phyloP scores from a whole-genome alignment of 176 grass and related monocot genomes.

The Oryza brachyantha region DNA sequence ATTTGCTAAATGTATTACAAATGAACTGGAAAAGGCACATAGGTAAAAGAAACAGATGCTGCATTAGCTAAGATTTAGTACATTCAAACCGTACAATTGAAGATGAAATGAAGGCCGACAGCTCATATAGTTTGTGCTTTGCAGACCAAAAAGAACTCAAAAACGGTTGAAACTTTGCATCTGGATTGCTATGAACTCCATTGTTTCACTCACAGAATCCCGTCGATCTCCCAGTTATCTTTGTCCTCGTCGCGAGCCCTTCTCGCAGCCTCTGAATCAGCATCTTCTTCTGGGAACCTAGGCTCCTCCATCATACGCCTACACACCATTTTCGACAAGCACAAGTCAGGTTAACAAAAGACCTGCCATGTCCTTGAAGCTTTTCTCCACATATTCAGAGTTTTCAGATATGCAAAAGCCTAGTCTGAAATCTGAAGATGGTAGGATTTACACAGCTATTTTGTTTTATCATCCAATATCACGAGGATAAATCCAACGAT shows the following conservation, averaged over 20 bases:
- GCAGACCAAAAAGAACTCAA: constrained; percentile 10
- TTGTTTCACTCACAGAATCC: constrained; percentile 50
- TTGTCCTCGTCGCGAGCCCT: constrained; percentile 44
- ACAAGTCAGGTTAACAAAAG: background rate
- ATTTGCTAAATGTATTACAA: background rate
- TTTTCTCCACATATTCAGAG: background rate
- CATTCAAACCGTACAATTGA: constrained; percentile 18
- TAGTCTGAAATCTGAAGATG: background rate
- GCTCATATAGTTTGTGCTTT: constrained; percentile 35
- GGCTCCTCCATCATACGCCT: constrained; percentile 61
- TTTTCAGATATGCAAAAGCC: background rate
- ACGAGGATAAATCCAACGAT: background rate
- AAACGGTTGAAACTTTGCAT: constrained; percentile 11
- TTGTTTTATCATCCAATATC: background rate
- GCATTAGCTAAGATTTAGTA: constrained; percentile 33
- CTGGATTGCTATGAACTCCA: constrained; percentile 3
- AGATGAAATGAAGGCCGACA: background rate
- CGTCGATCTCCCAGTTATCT: constrained; percentile 66
- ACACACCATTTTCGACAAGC: background rate
- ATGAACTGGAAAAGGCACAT: background rate
- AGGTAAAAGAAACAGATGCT: background rate
- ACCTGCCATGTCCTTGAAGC: background rate
- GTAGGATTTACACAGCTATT: background rate
- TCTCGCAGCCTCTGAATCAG: constrained; percentile 25
- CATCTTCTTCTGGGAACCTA: constrained; percentile 50